Conservation (phyloP, 176 grass and related monocot species). For the Alopecurus myosuroides region DNA sequence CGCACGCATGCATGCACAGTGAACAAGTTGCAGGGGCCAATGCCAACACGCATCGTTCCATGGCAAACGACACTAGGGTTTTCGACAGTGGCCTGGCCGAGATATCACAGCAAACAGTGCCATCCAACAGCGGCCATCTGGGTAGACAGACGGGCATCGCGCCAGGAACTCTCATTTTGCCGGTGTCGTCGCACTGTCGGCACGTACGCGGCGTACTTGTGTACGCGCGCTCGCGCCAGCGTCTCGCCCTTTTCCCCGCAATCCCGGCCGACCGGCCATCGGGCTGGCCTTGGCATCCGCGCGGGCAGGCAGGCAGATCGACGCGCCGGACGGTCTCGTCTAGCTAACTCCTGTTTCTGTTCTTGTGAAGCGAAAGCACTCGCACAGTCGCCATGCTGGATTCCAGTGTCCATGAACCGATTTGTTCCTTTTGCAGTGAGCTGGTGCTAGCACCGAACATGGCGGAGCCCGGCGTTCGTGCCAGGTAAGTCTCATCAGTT, state of each 20-base stretch:
- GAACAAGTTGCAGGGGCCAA: neutral
- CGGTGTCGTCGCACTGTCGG: too few species aligned
- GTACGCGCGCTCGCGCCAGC: neutral
- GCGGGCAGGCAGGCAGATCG: too few species aligned
- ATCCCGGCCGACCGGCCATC: neutral
- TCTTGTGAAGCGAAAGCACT: neutral
- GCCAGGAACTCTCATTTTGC: neutral
- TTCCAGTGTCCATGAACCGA: neutral
- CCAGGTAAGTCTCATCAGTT: neutral
- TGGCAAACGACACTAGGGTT: neutral
- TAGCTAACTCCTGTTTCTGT: too few species aligned
- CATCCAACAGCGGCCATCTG: constrained; percentile 4
- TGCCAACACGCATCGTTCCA: too few species aligned
- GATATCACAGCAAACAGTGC: neutral
- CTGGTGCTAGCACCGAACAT: neutral
- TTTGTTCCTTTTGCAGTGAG: neutral
- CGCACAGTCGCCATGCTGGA: too few species aligned
- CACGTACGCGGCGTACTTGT: too few species aligned
- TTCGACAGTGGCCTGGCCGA: neutral
- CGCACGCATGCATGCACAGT: neutral
- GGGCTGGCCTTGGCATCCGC: too few species aligned
- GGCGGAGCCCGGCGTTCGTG: neutral
- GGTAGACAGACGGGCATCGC: neutral
- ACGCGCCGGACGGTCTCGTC: too few species aligned
- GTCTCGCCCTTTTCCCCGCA: neutral